Evolutionary conservation across 768 basidiomycete species (phyloP).

Genomic region (Tephrocybe sp.): DNA sequence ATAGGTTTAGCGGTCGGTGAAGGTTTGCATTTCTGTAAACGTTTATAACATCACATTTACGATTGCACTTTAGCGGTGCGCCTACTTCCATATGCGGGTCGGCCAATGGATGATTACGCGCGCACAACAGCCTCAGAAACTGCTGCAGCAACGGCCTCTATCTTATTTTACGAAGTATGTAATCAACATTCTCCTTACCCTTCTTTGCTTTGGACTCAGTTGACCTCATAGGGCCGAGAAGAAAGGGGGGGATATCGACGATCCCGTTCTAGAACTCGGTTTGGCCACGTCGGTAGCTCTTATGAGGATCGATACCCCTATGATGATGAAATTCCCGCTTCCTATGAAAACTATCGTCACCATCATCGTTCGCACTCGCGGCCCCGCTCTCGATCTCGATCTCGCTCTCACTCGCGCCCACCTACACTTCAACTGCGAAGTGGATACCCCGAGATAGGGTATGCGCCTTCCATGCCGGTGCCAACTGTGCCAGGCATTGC

Average conservation of each 20-base stretch:
- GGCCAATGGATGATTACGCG: slow-evolving; percentile 41
- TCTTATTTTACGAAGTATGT: slow-evolving; percentile 53
- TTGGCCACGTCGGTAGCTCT: slow-evolving; percentile 12
- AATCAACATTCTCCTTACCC: not conserved
- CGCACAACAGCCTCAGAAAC: slow-evolving; percentile 56
- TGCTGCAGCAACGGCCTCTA: slow-evolving; percentile 64
- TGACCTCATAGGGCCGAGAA: slow-evolving; percentile 27
- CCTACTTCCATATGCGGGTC: slow-evolving; percentile 49
- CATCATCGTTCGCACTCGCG: slow-evolving; percentile 21
- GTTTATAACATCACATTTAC: slow-evolving; percentile 1
- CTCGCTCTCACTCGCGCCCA: slow-evolving; percentile 35
- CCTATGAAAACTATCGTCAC: slow-evolving; percentile 14
- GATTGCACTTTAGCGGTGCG: slow-evolving; percentile 43
- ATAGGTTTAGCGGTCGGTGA: slow-evolving; percentile 70
- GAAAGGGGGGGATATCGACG: slow-evolving; percentile 23
- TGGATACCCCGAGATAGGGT: slow-evolving; percentile 8
- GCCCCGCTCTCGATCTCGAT: slow-evolving; percentile 33
- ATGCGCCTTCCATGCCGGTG: slow-evolving; percentile 13
- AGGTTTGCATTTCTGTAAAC: slow-evolving; percentile 35
- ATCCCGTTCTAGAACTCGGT: slow-evolving; percentile 31
- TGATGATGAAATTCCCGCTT: slow-evolving; percentile 30
- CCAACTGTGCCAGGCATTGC: no score
- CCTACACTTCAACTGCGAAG: slow-evolving; percentile 21
- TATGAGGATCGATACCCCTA: slow-evolving; percentile 38
- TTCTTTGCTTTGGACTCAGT: slow-evolving; percentile 1